phyloP scores from a whole-genome alignment of 441 rosid species.

The Omphalea diandra region DNA sequence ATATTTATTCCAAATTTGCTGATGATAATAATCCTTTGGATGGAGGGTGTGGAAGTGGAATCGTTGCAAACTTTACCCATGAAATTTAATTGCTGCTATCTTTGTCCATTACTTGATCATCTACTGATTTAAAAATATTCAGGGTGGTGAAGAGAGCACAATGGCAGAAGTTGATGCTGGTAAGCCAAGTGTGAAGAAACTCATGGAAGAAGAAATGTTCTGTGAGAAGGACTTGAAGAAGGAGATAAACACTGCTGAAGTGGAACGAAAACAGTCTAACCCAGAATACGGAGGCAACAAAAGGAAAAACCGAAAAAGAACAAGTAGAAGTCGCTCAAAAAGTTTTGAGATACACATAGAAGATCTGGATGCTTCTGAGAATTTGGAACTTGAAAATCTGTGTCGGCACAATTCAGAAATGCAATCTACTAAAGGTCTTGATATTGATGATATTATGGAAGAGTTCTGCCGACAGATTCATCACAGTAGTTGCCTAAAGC shows the following conservation, averaged over 20 bases:
- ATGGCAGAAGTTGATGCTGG: constrained; percentile 20
- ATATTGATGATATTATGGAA: constrained; percentile 60
- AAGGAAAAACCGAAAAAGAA: constrained; percentile 54
- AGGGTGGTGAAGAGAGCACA: constrained; percentile 40
- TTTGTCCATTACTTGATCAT: constrained; percentile 24
- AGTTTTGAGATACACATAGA: constrained; percentile 48
- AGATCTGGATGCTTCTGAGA: constrained; percentile 41
- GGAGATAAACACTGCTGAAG: constrained; percentile 42
- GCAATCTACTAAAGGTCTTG: constrained; percentile 39
- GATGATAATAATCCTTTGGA: neutral
- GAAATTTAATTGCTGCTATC: constrained; percentile 17
- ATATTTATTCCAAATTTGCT: neutral
- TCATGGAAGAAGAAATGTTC: constrained; percentile 89
- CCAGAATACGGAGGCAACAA: constrained; percentile 44
- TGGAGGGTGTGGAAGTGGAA: neutral
- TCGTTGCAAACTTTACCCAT: neutral
- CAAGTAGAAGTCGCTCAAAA: constrained; percentile 47
- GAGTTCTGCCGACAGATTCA: constrained; percentile 61
- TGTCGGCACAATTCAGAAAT: constrained; percentile 31
- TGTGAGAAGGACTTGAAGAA: constrained; percentile 42
- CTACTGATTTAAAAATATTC: constrained; percentile 21
- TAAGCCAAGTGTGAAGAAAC: constrained; percentile 84
- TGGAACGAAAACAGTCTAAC: constrained; percentile 39
- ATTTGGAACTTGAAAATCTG: constrained; percentile 33
- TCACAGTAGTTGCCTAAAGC: constrained; percentile 40